Evolutionary conservation across 148 eudicot species (phyloP), one percentile per base, ranked within the genome.

Genomic region (Camellia japonica): DNA sequence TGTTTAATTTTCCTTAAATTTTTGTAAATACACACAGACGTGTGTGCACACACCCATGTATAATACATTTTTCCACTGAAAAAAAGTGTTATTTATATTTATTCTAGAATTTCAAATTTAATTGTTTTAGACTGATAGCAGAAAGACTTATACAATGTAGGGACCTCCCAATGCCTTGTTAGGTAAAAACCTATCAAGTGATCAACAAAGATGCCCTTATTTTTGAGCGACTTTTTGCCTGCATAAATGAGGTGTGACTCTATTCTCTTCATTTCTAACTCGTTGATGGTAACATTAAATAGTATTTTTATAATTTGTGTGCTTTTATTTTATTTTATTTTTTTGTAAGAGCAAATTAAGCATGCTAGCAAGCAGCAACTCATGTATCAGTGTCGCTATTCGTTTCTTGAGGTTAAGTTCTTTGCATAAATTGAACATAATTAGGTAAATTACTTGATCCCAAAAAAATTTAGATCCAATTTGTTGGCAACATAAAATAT

Each of bases 111-210:
- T 16, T 12, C 18, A n/a, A 67, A 7, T 15, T 77, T 38, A 68
- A 49, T 20, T 7, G 14, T 20, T 49, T 80, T 78, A 95, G 96
- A 95, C 98, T 8, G 98, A 97, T 20, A 95, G 96, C 75, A 97
- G 98, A 44, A 95, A 95, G 81, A 95, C 98, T 5, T 95, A 87
- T 82, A 93, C 97, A 23, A 91, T 95, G 86, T 95, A 96, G 98
- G 98, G 97, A 85, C 96, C 97, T 10, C 85, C 97, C 79, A 95
- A 91, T 80, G 93, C 96, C 68, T 88, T 95, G 90, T 84, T 80
- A 83, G 94, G 87, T 80, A 91, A 90, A 72, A 90, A 86, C 71
- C 74, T 82, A 58, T 80, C 78, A 42, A 81, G 82, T 84, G 93
- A 95, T 73, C 91, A 93, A 52, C 97, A 89, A 78, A 97, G 79